Conservation (phyloP, 345 rosid genomes). For the Gossypium anomalum region DNA sequence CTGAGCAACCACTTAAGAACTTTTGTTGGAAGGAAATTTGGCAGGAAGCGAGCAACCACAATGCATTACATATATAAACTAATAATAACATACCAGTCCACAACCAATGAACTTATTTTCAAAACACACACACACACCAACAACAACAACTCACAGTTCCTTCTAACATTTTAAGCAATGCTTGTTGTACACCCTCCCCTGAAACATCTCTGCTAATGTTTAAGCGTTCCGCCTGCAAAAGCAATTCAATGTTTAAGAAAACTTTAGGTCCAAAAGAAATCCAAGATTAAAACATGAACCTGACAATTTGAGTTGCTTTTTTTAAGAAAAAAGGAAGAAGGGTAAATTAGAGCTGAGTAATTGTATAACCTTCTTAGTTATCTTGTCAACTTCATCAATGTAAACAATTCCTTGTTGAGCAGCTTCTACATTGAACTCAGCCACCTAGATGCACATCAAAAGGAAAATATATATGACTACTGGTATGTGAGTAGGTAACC, state of each 20-base stretch:
- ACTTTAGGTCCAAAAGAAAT: constrained; percentile 4
- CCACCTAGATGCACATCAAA: constrained; percentile 45
- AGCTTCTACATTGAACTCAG: constrained; percentile 91
- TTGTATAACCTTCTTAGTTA: constrained; percentile 73
- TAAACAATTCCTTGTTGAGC: constrained; percentile 96
- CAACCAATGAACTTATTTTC: constrained; percentile 11
- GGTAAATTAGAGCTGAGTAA: background rate
- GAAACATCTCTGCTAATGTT: constrained; percentile 96
- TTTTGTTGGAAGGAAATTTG: background rate
- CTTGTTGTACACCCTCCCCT: constrained; percentile 99
- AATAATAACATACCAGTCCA: background rate
- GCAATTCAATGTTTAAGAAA: constrained; percentile 3
- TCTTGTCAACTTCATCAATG: constrained; percentile 97
- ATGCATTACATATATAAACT: background rate
- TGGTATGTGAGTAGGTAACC: background rate
- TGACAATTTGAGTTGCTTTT: background rate
- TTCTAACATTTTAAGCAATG: constrained; percentile 88
- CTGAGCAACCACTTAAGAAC: background rate
- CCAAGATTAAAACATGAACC: background rate
- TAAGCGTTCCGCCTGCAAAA: constrained; percentile 84
- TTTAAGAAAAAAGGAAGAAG: too few relatives aligned
- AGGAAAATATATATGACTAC: constrained; percentile 10
- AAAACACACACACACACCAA: background rate
- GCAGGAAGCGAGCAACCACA: background rate
- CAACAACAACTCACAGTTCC: constrained; percentile 69